phyloP scores from a whole-genome alignment of 2,329 filamentous ascomycete species.

The Aureobasidium subglaciale region DNA sequence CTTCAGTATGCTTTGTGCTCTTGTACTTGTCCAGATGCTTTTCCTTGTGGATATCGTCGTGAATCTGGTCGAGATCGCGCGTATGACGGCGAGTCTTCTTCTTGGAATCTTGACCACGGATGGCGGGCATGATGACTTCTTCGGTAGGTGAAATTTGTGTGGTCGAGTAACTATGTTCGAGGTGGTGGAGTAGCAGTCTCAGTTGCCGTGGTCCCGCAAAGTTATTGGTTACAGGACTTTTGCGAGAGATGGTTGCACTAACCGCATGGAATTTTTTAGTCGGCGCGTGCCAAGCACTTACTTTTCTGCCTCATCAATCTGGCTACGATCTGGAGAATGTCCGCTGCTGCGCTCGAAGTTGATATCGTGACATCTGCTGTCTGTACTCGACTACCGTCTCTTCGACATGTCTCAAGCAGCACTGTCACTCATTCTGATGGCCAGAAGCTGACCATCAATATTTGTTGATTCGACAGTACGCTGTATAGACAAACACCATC shows the following conservation, averaged over 20 bases:
- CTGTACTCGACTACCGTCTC: too few species aligned
- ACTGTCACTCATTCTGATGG: too few species aligned
- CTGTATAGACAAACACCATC: background rate
- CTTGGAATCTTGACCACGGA: conserved; percentile 42
- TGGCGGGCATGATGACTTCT: conserved; percentile 39
- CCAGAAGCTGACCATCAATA: too few species aligned
- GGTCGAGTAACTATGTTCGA: background rate
- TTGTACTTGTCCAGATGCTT: conserved; percentile 77
- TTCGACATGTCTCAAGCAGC: too few species aligned
- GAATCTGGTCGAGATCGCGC: conserved; percentile 89
- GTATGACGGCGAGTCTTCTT: conserved; percentile 41
- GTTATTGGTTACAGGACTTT: background rate
- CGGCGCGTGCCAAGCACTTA: background rate
- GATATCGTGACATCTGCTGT: too few species aligned
- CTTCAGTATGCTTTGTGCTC: conserved; percentile 70
- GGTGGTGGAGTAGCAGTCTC: background rate
- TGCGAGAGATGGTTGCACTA: background rate
- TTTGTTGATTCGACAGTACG: too few species aligned
- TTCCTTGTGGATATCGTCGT: conserved; percentile 69
- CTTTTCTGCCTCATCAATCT: background rate
- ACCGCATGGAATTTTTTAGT: background rate
- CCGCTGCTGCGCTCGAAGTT: too few species aligned
- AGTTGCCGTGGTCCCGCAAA: conserved; percentile 2
- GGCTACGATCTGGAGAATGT: too few species aligned
- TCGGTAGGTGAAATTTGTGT: background rate